Evolutionary conservation across 768 basidiomycete genomes (phyloP).

Genomic region (Phallus indusiatus): DNA sequence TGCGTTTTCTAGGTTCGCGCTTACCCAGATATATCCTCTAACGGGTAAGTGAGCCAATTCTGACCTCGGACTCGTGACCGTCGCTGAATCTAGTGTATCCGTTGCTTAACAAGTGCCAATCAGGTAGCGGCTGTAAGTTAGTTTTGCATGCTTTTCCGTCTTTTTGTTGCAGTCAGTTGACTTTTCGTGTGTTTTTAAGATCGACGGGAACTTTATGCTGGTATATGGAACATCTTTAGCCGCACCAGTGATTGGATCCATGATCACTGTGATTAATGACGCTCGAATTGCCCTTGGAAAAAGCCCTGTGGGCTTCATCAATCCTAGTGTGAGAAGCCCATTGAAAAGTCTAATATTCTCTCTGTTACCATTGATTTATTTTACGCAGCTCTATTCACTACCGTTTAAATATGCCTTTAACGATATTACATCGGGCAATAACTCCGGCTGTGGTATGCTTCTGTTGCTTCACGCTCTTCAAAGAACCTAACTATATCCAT

Average conservation of each 20-base stretch:
- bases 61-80: no score
- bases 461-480: not conserved
- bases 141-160: no score
- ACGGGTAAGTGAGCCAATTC: conserved; percentile 13
- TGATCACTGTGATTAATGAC: conserved; percentile 29
- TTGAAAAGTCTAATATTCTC: not conserved
- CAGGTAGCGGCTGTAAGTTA: conserved; percentile 11
- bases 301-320: conserved; percentile 21
- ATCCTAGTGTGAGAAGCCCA: conserved; percentile 9
- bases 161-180: not conserved
- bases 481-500: not conserved
- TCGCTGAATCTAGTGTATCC: not conserved
- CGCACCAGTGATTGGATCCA: conserved; percentile 37
- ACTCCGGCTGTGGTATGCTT: conserved; percentile 33
- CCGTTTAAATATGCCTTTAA: conserved; percentile 16
- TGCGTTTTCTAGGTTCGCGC: conserved; percentile 12
- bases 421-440: conserved; percentile 18
- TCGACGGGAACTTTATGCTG: conserved; percentile 29
- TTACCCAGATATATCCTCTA: conserved; percentile 26
- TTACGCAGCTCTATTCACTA: conserved; percentile 14
- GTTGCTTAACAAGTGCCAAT: conserved; percentile 7
- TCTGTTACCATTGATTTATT: not conserved
- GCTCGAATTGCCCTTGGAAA: conserved; percentile 26
- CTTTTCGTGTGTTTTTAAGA: conserved; percentile 16
- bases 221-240: conserved; percentile 49